phyloP scores from a whole-genome alignment of 768 basidiomycete species.

The Kwoniella dendrophila region DNA sequence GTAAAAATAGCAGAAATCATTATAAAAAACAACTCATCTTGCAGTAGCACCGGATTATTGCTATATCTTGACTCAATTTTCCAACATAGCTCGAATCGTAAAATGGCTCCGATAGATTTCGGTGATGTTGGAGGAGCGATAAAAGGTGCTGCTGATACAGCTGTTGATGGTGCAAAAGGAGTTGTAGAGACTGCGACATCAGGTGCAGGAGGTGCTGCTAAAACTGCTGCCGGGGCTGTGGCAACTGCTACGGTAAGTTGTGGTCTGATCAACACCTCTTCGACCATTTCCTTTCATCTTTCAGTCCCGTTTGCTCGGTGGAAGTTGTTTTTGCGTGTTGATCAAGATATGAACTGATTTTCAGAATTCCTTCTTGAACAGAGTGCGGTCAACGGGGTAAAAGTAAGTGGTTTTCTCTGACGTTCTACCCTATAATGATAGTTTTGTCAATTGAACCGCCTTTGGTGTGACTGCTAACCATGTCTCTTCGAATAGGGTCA shows the following conservation, averaged over 20 bases:
- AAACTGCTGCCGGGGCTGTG: slow-evolving; percentile 14
- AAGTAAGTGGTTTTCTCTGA: background rate
- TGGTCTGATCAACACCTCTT: background rate
- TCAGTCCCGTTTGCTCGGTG: background rate
- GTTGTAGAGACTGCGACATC: slow-evolving; percentile 8
- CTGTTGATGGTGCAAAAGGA: background rate
- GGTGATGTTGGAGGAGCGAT: slow-evolving; percentile 8
- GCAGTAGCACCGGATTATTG: no score
- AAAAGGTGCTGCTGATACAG: slow-evolving; percentile 3
- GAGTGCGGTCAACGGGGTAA: slow-evolving; percentile 2
- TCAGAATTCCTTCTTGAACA: no score
- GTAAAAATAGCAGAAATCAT: background rate
- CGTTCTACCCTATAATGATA: background rate
- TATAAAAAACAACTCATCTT: no score
- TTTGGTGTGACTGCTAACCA: background rate
- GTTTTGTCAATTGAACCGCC: background rate
- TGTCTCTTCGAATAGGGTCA: background rate
- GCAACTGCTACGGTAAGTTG: slow-evolving; percentile 12
- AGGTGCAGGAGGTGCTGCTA: slow-evolving; percentile 11
- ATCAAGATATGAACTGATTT: no score
- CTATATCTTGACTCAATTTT: no score
- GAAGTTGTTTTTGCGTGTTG: no score
- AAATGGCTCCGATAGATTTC: slow-evolving; percentile 8
- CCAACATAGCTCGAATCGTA: no score
- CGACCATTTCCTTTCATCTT: background rate